Base-by-base conservation (phyloP, 2,329 filamentous ascomycete genomes). In the Beauveria pseudobassiana region DNA sequence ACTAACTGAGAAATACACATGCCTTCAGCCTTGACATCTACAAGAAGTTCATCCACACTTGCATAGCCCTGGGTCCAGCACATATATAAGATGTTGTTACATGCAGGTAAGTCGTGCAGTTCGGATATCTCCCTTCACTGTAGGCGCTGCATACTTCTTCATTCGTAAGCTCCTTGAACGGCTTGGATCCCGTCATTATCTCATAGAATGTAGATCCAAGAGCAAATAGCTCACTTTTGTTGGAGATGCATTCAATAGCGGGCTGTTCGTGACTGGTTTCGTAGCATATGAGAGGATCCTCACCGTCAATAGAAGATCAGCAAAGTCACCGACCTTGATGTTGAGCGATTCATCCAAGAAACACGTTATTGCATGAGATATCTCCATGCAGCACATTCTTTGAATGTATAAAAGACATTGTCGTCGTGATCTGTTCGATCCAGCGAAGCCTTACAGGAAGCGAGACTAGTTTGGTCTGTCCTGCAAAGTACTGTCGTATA, bases 321-420 rank as follows among this genome's bases (percentile, higher is more conserved):
- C 56, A 56, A 63, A 60, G 42, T 63, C 62, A 12, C 62, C 62
- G 45, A 63, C 5, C 18, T 22, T 40, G 26, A 40, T 49, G 45
- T 63, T 51, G n/a, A 59, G 26, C n/a, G 2, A 16, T n/a, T 40
- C 46, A 42, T 63, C 57, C 57, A 8, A 63, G 34, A 22, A 63
- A 63, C 14, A 63, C 43, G 24, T 63, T 63, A 26, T 63, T 63
- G 38, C 57, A 63, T 22, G 56, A 63, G 7, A 63, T 59, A 38
- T 63, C 62, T 26, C 61, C 24, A 45, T 61, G 61, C 6, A 63
- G 34, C 28, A 61, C 43, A 20, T 20, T 20, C 22, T 56, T 63
- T 12, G 54, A 42, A 24, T 61, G 62, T 12, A 63, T 30, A 26
- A 63, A 63, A 5, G 34, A 20, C 38, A 61, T 24, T 18, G 18